Evolutionary conservation across 257 asterid genomes (phyloP).

Genomic region (Jaltomata sinuosa): DNA sequence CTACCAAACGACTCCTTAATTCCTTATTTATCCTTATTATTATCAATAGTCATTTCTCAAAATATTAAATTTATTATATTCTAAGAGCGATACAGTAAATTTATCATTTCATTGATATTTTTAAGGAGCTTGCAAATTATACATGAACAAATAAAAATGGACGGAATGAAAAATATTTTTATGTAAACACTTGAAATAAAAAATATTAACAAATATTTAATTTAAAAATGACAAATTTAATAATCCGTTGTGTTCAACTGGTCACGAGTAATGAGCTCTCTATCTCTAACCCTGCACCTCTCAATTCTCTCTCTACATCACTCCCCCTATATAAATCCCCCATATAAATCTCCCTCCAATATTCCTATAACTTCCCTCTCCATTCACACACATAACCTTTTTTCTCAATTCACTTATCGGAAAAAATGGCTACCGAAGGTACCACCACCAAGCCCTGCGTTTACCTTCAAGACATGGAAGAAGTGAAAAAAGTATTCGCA

Average conservation of each 20-base stretch:
- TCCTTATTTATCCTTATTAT: no score
- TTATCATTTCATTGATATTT: no score
- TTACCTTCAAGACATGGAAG: slow-evolving; percentile 40
- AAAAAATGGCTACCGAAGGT: background rate
- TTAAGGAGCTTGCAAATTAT: no score
- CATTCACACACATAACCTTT: background rate
- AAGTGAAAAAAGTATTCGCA: slow-evolving; percentile 49
- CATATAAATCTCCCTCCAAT: background rate
- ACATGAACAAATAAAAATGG: no score
- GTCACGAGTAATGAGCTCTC: background rate
- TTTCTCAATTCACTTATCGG: background rate
- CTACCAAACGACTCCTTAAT: no score
- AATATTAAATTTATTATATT: no score
- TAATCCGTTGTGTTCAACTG: background rate
- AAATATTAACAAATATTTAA: background rate
- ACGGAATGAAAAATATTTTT: no score
- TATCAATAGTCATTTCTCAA: no score
- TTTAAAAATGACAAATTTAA: background rate
- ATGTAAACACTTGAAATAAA: background rate
- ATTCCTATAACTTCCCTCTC: background rate
- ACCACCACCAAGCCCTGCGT: slow-evolving; percentile 21
- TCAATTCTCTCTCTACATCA: background rate
- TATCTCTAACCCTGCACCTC: background rate
- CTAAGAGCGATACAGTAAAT: no score
- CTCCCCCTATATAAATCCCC: background rate